Evolutionary conservation across 805 yeast genomes (phyloP), one percentile per base, ranked within the genome.

Genomic region (Nakazawaea ernobii): DNA sequence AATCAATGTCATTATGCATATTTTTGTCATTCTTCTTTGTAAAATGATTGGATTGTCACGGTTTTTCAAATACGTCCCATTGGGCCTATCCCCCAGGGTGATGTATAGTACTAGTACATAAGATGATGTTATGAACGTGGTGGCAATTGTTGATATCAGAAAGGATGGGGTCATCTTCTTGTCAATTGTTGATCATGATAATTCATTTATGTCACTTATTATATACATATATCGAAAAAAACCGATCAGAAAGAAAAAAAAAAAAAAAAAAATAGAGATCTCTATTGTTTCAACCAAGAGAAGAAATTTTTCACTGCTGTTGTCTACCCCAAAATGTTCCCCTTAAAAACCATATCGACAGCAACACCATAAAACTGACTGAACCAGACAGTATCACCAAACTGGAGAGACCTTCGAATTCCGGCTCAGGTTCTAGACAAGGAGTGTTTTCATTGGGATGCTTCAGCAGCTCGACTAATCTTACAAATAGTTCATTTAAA

Each of bases 401-500:
- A 49, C 74, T 85, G 62, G 68, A 79, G 51, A 70, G 62, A 52
- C 57, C 73, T 68, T 59, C 85, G 10, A 69, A 59, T 2, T 76
- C 76, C 1, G 76, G 74, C 45, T 82, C 91, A 0, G 84, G 86
- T 33, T 84, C 86, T 35, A 81, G 68, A 0, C 86, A 87, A 0
- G 94, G 87, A 0, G 98, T 92, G 6, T 89, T 85, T 6, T 73
- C 62, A 37, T 82, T 77, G 0, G 99, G 99, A 35, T 66, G 67
- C 49, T 82, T 79, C 0, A 98, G 96, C 0, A 95, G 94, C 54
- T 89, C 95, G 0, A 91, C 95, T 24, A 94, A 63, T 56, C 87
- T 95, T 26, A 86, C 82, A 60, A 92, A 86, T 17, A 94, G 68
- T 55, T 95, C 98, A 52, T 82, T 80, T 33, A 92, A 62, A 0